Evolutionary conservation across 768 basidiomycete genomes (phyloP).

Genomic region (Lactarius akahatsu): DNA sequence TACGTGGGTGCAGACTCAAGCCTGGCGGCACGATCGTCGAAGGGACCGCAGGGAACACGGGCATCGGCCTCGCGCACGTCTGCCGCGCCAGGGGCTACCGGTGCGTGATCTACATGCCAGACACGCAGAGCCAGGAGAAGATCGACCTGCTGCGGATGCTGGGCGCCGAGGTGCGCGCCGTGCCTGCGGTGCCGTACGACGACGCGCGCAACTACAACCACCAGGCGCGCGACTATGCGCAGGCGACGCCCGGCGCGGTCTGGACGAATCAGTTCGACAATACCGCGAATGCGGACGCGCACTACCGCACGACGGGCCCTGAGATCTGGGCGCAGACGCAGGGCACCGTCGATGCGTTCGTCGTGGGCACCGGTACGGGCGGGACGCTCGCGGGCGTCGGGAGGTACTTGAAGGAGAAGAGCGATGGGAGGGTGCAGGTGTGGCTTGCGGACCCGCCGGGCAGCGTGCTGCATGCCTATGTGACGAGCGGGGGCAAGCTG

Average conservation of each 20-base stretch:
- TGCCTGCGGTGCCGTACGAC: constrained; percentile 95
- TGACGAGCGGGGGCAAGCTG: constrained; percentile 76
- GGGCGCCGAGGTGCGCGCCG: constrained; percentile 94
- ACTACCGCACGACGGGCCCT: constrained; percentile 90
- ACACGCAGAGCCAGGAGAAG: constrained; percentile 98
- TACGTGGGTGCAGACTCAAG: constrained; percentile 52
- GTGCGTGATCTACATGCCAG: constrained; percentile 99
- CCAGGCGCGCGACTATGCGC: constrained; percentile 88
- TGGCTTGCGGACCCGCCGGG: constrained; percentile 99
- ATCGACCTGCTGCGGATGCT: constrained; percentile 97
- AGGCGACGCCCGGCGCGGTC: constrained; percentile 69
- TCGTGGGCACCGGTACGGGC: constrained; percentile 93
- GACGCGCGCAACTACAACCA: constrained; percentile 97
- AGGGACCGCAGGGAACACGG: constrained; percentile 98
- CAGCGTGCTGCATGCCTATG: constrained; percentile 81
- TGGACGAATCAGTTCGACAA: constrained; percentile 99
- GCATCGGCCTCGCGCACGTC: constrained; percentile 93
- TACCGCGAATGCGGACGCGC: constrained; percentile 82
- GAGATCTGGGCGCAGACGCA: constrained; percentile 93
- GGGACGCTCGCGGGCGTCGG: constrained; percentile 93
- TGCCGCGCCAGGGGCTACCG: constrained; percentile 91
- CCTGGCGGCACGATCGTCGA: constrained; percentile 97
- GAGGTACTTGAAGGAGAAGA: constrained; percentile 80
- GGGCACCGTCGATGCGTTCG: constrained; percentile 83
- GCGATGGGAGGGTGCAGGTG: constrained; percentile 71